These are phyloP conservation scores for Wickerhamiella bombiphila DNA, from an alignment of 805 yeast species.

Conservation along the genomic window DNA sequence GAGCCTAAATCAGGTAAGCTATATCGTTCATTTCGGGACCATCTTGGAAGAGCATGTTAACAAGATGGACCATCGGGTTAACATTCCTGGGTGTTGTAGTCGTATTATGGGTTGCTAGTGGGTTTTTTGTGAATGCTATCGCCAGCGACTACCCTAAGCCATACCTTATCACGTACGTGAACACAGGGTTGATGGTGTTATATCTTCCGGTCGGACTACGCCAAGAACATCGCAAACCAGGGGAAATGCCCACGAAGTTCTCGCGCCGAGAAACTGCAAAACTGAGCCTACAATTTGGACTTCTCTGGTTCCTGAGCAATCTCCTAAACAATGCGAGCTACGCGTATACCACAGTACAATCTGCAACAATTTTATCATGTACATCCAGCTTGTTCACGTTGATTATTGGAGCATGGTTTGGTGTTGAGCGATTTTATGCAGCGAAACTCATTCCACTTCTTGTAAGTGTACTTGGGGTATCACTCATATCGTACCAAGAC, in stretches of 20 bases:
- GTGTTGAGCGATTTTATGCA: conserved; percentile 52
- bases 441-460: conserved; percentile 56
- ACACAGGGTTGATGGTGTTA: conserved; percentile 70
- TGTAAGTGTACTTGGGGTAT: conserved; percentile 63
- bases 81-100: conserved; percentile 61
- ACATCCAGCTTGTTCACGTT: conserved; percentile 90
- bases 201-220: conserved; percentile 50
- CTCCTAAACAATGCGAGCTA: conserved; percentile 77
- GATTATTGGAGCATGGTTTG: conserved; percentile 56
- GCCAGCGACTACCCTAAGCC: conserved; percentile 68
- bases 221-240: conserved; percentile 1
- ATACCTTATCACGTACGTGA: conserved; percentile 79
- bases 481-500: conserved; percentile 52
- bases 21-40: too few relatives aligned
- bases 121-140: conserved; percentile 62
- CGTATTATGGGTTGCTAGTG: conserved; percentile 78
- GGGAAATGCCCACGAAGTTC: conserved; percentile 5
- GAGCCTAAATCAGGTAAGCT: too few relatives aligned
- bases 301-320: conserved; percentile 84
- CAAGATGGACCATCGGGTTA: conserved; percentile 65
- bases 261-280: conserved; percentile 45
- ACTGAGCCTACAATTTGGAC: conserved; percentile 66
- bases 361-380: conserved; percentile 84
- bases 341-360: conserved; percentile 80
- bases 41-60: too few relatives aligned